Evolutionary conservation across 2,329 filamentous ascomycete genomes (phyloP).

Genomic region (Beauveria sp.): DNA sequence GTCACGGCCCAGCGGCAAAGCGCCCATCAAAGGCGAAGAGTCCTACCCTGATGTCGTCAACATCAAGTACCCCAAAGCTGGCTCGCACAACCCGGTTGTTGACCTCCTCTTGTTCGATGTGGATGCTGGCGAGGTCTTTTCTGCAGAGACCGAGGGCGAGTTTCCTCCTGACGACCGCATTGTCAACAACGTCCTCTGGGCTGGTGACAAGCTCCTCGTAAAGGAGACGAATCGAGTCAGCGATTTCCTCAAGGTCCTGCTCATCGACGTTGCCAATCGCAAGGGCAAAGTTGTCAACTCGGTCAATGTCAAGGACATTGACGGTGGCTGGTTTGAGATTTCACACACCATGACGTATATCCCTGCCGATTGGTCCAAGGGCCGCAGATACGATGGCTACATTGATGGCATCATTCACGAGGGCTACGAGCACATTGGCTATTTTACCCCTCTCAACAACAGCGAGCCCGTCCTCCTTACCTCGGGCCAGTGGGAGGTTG

Average conservation of each 20-base stretch:
- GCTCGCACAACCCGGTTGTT: slow-evolving; percentile 86
- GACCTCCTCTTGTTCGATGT: slow-evolving; percentile 86
- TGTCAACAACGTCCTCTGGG: slow-evolving; percentile 92
- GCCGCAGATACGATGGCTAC: slow-evolving; percentile 77
- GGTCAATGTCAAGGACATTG: slow-evolving; percentile 72
- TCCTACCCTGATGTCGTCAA: slow-evolving; percentile 82
- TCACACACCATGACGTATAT: slow-evolving; percentile 80
- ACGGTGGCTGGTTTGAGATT: slow-evolving; percentile 96
- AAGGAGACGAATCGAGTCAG: slow-evolving; percentile 93
- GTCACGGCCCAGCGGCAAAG: slow-evolving; percentile 69
- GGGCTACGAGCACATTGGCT: slow-evolving; percentile 83
- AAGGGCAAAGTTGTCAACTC: slow-evolving; percentile 72
- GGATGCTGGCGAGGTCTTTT: slow-evolving; percentile 66
- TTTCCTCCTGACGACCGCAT: slow-evolving; percentile 77
- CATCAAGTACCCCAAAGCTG: slow-evolving; percentile 97
- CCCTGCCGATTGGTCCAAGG: slow-evolving; percentile 71
- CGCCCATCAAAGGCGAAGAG: slow-evolving; percentile 63
- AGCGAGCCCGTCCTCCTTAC: slow-evolving; percentile 79
- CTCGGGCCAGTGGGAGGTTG: slow-evolving; percentile 86
- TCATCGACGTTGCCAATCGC: slow-evolving; percentile 70
- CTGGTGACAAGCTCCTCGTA: slow-evolving; percentile 74
- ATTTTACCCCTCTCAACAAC: slow-evolving; percentile 84
- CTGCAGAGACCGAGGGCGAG: slow-evolving; percentile 66
- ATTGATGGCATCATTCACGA: slow-evolving; percentile 84
- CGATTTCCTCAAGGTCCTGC: slow-evolving; percentile 77